phyloP scores from a whole-genome alignment of 2,329 filamentous ascomycete genomes.

The Verticillium nonalfalfae region DNA sequence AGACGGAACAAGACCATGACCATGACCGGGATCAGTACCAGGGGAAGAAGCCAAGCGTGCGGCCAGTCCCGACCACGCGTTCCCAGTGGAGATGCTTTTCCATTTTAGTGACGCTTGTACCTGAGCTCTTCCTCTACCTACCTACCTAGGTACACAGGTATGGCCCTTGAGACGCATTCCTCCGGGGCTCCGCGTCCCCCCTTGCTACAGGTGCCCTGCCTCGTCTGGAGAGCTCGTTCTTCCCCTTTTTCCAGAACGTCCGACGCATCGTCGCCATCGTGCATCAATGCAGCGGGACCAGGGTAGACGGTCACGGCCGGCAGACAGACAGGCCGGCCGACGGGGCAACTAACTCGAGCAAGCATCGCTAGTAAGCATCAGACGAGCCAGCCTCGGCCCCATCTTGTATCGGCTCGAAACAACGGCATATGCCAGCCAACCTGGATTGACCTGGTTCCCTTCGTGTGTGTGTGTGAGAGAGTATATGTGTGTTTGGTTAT shows the following conservation, averaged over 20 bases:
- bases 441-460: neutral
- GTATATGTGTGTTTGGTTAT: neutral
- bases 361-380: neutral
- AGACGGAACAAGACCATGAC: neutral
- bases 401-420: neutral
- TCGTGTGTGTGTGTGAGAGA: neutral
- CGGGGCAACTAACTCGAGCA: too few species aligned
- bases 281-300: neutral
- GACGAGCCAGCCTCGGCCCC: neutral
- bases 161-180: too few species aligned
- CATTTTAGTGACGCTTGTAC: neutral
- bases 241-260: neutral
- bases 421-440: neutral
- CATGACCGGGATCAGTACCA: neutral
- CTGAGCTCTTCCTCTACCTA: neutral
- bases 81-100: neutral
- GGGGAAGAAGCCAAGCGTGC: neutral
- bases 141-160: too few species aligned
- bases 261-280: neutral
- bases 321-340: too few species aligned
- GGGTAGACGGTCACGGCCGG: too few species aligned
- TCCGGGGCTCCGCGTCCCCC: neutral
- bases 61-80: neutral
- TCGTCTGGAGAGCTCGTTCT: neutral
- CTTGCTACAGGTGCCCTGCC: neutral